Percentiles rank a stretch among this genome's conserved stretches.
phyloP scores from a whole-genome alignment of 768 basidiomycete genomes.

The Psilocybe tampanensis region DNA sequence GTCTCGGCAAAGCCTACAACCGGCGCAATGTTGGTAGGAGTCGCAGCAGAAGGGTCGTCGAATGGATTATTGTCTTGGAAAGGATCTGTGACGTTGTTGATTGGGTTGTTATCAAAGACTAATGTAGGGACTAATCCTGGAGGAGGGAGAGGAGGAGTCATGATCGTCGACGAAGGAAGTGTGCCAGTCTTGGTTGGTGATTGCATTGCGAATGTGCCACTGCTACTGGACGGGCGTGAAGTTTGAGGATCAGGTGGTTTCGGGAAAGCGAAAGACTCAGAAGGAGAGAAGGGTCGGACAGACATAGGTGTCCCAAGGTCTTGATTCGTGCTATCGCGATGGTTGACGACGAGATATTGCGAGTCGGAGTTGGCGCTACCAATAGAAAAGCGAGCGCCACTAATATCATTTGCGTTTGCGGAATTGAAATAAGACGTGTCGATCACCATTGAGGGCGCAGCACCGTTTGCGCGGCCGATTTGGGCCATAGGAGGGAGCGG shows the following conservation, averaged over 20 bases:
- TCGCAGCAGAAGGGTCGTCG: slow-evolving; percentile 18
- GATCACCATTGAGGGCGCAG: slow-evolving; percentile 32
- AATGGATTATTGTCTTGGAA: slow-evolving; percentile 27
- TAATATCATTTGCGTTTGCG: slow-evolving; percentile 10
- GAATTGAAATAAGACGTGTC: slow-evolving; percentile 23
- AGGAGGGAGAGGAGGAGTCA: slow-evolving; percentile 14
- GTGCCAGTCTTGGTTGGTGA: slow-evolving; percentile 5
- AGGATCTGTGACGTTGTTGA: slow-evolving; percentile 21
- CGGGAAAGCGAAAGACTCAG: slow-evolving; percentile 71
- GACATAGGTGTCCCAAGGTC: slow-evolving; percentile 51
- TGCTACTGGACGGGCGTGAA: slow-evolving; percentile 26
- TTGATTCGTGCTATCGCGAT: slow-evolving; percentile 23
- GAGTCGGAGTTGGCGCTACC: slow-evolving; percentile 41
- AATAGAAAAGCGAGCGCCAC: slow-evolving; percentile 34
- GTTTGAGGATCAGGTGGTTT: slow-evolving; percentile 40
- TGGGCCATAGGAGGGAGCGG: slow-evolving; percentile 59
- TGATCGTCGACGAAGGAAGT: slow-evolving; percentile 12
- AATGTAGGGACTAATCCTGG: slow-evolving; percentile 31
- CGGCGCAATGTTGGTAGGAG: slow-evolving; percentile 11
- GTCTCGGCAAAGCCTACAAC: slow-evolving; percentile 35
- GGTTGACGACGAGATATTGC: slow-evolving; percentile 42
- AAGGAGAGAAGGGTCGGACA: slow-evolving; percentile 66
- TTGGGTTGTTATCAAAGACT: slow-evolving; percentile 25
- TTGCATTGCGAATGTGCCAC: slow-evolving; percentile 11
- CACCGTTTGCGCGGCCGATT: slow-evolving; percentile 39